Conservation (phyloP, 495 filamentous ascomycete genomes). For the Tuber microsphaerosporum region DNA sequence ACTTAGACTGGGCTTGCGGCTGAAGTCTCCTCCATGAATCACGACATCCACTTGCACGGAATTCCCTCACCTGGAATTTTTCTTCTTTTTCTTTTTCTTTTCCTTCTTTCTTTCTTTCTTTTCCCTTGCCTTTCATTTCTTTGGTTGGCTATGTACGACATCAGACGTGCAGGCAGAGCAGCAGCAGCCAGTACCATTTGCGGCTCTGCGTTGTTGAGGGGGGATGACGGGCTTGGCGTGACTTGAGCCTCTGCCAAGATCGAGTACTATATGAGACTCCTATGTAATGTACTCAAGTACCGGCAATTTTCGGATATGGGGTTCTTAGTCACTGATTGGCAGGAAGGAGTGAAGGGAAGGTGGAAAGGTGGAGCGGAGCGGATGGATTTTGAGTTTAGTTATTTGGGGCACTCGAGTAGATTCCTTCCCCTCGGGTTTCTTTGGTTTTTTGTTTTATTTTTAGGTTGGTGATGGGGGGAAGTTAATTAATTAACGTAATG, state of each 20-base stretch:
- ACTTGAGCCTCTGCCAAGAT: not conserved
- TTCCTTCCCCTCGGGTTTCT: not conserved
- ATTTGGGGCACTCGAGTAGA: too few relatives aligned
- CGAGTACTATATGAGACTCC: too few relatives aligned
- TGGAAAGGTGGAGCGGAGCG: conserved; percentile 1
- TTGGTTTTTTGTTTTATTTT: not conserved
- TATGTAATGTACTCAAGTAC: too few relatives aligned
- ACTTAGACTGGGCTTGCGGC: too few relatives aligned
- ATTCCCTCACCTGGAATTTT: not conserved
- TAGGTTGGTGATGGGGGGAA: not conserved
- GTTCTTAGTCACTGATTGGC: not conserved
- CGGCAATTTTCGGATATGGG: not conserved
- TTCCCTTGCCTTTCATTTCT: not conserved
- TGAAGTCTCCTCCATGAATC: not conserved
- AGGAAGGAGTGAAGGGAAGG: too few relatives aligned
- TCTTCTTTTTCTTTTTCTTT: not conserved
- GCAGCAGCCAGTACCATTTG: not conserved
- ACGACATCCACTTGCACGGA: not conserved
- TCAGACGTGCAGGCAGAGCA: not conserved
- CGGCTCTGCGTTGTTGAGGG: not conserved
- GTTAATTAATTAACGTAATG: not conserved
- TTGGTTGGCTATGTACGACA: not conserved
- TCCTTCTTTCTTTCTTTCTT: not conserved
- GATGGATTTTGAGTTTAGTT: not conserved
- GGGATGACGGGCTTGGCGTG: not conserved